These are phyloP conservation scores for Apiotrichum domesticum DNA, from an alignment of 1,284 basidiomycete genomes.

Conservation along the genomic window DNA sequence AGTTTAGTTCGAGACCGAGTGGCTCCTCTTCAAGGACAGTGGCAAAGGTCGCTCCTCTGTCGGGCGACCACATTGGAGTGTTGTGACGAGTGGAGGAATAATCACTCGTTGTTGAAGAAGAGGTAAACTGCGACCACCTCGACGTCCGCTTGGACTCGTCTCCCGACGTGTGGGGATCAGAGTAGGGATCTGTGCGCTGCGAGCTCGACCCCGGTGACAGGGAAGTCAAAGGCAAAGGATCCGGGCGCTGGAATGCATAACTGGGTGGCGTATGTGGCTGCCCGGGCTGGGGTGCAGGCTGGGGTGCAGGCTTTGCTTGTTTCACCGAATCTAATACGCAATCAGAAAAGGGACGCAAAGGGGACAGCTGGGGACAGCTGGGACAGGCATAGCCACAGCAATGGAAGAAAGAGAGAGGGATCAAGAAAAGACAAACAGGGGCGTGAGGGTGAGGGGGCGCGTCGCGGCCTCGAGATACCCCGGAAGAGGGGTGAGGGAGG, in stretches of 20 bases:
- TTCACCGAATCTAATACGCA: too few species aligned
- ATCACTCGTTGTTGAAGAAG: neutral
- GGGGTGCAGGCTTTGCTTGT: neutral
- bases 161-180: neutral
- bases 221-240: neutral
- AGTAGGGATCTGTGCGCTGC: neutral
- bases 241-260: neutral
- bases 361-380: too few species aligned
- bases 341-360: too few species aligned
- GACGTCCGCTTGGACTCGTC: neutral
- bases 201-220: slow-evolving; percentile 1
- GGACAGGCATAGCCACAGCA: too few species aligned
- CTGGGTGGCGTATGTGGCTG: slow-evolving; percentile 1
- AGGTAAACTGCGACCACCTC: slow-evolving; percentile 1
- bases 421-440: too few species aligned
- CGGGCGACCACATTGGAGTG: neutral
- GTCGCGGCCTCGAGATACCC: too few species aligned
- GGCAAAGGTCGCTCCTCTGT: slow-evolving; percentile 5
- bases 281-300: too few species aligned
- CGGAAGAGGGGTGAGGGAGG: too few species aligned
- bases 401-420: too few species aligned
- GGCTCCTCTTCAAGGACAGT: slow-evolving; percentile 14
- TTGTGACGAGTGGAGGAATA: neutral
- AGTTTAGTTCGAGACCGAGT: neutral
- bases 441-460: too few species aligned